A percentile compares a stretch with the other conserved stretches of the same genome.
Conservation (phyloP, 2,329 filamentous ascomycete species). For the Neopestalotiopsis sp. region DNA sequence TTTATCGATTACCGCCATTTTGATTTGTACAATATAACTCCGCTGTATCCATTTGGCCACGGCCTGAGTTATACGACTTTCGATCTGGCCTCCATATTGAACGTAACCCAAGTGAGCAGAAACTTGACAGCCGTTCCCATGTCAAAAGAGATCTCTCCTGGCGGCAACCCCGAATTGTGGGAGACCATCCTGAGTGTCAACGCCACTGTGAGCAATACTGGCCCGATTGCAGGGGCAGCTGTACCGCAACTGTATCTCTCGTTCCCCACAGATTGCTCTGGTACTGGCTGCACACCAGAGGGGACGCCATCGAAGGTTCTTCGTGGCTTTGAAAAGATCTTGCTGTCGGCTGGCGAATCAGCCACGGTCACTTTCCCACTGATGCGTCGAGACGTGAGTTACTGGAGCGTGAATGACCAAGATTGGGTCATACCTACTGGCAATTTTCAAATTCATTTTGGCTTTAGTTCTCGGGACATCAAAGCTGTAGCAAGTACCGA, state of each 20-base stretch:
- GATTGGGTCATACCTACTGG: constrained; percentile 56
- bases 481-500: too few relatives aligned
- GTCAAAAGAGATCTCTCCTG: constrained; percentile 37
- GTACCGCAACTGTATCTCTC: constrained; percentile 66
- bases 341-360: constrained; percentile 56
- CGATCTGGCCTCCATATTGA: constrained; percentile 24
- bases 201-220: constrained; percentile 69
- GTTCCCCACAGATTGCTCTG: constrained; percentile 37
- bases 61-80: constrained; percentile 82
- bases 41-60: constrained; percentile 83
- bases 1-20: constrained; percentile 91
- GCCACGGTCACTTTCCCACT: constrained; percentile 59
- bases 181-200: constrained; percentile 54
- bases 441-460: too few relatives aligned
- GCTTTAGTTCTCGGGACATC: too few relatives aligned
- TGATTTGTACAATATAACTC: constrained; percentile 72
- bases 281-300: too few relatives aligned
- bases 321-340: constrained; percentile 71
- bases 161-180: constrained; percentile 53
- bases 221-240: constrained; percentile 64
- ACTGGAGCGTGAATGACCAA: constrained; percentile 69
- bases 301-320: constrained; percentile 6
- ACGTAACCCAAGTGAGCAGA: background rate
- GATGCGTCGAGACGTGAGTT: constrained; percentile 70
- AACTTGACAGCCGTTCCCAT: constrained; percentile 23